Evolutionary conservation across 495 filamentous ascomycete genomes (phyloP).

Genomic region (Aspergillus baeticus): DNA sequence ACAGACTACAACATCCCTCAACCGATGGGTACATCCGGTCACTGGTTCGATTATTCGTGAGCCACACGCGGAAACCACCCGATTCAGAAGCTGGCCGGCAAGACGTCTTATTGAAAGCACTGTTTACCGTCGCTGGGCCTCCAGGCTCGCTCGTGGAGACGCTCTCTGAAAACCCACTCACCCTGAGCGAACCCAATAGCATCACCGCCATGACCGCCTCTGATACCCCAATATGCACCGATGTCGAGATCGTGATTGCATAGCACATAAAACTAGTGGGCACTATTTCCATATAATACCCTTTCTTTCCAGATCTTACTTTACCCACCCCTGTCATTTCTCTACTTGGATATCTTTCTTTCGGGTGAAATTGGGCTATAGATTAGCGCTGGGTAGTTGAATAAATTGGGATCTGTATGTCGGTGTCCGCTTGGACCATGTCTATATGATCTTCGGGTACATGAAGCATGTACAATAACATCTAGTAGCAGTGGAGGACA

Average conservation of each 20-base stretch:
- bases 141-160: constrained; percentile 37
- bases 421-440: too few species aligned
- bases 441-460: too few species aligned
- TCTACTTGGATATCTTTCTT: not conserved
- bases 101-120: constrained; percentile 39
- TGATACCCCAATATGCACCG: constrained; percentile 28
- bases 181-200: constrained; percentile 31
- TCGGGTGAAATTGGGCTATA: too few species aligned
- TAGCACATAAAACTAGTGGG: constrained; percentile 33
- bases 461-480: too few species aligned
- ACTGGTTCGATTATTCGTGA: constrained; percentile 36
- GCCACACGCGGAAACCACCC: constrained; percentile 35
- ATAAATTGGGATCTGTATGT: too few species aligned
- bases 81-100: constrained; percentile 20
- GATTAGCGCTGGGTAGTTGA: too few species aligned
- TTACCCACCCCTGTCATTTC: not conserved
- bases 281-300: not conserved
- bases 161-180: constrained; percentile 37
- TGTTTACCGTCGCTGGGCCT: constrained; percentile 41
- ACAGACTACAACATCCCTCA: constrained; percentile 36
- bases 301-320: not conserved
- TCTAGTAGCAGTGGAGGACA: too few species aligned
- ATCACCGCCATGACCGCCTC: constrained; percentile 18
- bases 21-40: constrained; percentile 37
- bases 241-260: constrained; percentile 38